Base-by-base conservation (phyloP, 1,139 yeast species). In the Suhomyces terraborum region DNA sequence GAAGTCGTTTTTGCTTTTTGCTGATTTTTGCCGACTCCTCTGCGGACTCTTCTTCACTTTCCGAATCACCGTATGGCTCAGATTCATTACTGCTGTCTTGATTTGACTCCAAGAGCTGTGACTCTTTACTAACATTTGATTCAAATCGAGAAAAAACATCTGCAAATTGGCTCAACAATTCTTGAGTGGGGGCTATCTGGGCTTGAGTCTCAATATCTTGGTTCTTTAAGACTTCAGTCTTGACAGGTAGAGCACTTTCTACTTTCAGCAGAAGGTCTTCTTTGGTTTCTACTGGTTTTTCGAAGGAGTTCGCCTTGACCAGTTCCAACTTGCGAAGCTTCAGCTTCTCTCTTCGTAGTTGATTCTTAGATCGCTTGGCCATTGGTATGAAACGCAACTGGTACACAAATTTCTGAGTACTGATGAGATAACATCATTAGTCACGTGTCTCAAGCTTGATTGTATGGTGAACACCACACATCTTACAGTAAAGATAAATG, bases 301-400 rank as follows among this genome's bases (percentile, higher is more conserved):
- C 13, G 17, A 9, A 5, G 18, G 18, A 1, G 23, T 4, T n/a
- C 12, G 30, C 29, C 8, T 16, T 17, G 3, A 19, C 23, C 25
- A 30, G 25, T 8, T 58, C 59, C 7, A 61, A 42, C 54, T 75
- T 80, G 52, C 76, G 66, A 45, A 61, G 72, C 60, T 82, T 82
- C 8, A 74, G 77, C 53, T 70, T 69, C 53, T 80, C 87, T 41
- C 89, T 67, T 43, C 91, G 70, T 36, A 81, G 62, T 62, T 83
- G 89, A 52, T 80, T 80, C 64, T 80, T 80, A 4, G 79, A 64
- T 49, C 80, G 66, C 42, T 64, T 61, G 12, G 31, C 36, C 36
- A 34, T 34, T 18, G 24, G 13, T 25, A 23, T n/a, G n/a, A n/a
- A n/a, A n/a, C n/a, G n/a, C n/a, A n/a, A n/a, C n/a, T n/a, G n/a